Base-by-base conservation (phyloP, 2,329 filamentous ascomycete genomes). In the Penicillium sp. region DNA sequence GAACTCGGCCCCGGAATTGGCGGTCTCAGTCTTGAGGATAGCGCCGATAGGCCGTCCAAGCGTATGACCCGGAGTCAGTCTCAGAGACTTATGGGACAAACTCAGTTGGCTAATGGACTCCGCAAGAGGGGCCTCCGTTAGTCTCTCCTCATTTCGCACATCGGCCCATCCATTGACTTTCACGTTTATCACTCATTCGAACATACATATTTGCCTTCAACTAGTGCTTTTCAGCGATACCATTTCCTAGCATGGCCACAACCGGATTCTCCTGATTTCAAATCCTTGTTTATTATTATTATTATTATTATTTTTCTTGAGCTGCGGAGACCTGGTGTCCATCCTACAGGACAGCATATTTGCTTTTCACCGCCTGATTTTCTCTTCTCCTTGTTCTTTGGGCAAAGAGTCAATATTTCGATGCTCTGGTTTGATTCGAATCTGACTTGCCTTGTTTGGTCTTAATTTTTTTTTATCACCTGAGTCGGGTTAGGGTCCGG, bases 1-100 rank as follows among this genome's bases (percentile, higher is more conserved):
- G 74, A 73, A 49, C 70, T 76, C n/a, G 72, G 73, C 2, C 69
- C 73, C 17, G 73, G 73, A 7, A 67, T 77, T 7, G 70, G 71
- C 1, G 70, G 73, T 0, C 61, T 77, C 23, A 77, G 75, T 60
- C 67, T 77, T 15, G 75, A 76, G 15, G 75, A 77, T 60, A 47
- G 46, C 7, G 11, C 23, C 30, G 48, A 41, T 15, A 62, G 67
- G 21, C 72, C 74, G 35, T 58, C 66, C 48, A 72, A 73, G n/a
- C 74, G 74, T 41, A 67, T 76, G 57, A 77, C 75, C 3, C 70
- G 75, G 29, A 77, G 75, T 63, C 75, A 77, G 64, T 73, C 72
- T 21, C 70, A 73, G 62, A 64, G 66, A 59, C 64, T 69, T 29
- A 68, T 51, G 55, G 58, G 15, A 9, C 69, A 55, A 56, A 57